A percentile compares a stretch with the other conserved stretches of the same genome.
Conservation (phyloP, 495 filamentous ascomycete species). For the Peziza echinospora region DNA sequence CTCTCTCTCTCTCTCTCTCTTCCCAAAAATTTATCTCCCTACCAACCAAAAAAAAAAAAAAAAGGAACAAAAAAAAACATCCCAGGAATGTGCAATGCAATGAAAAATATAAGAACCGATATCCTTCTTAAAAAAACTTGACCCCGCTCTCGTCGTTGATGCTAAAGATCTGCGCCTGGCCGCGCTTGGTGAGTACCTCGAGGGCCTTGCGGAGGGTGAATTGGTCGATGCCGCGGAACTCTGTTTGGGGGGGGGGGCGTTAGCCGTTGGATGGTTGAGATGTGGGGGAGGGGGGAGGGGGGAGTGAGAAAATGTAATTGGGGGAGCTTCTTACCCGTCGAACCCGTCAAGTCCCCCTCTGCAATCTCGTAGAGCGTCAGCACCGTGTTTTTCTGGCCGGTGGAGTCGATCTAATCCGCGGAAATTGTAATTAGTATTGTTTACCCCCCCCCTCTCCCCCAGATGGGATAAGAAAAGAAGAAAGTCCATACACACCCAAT, state of each 20-base stretch:
- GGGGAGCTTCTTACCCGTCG: constrained; percentile 38
- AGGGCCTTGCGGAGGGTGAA: constrained; percentile 63
- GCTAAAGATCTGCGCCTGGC: constrained; percentile 86
- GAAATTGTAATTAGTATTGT: not conserved
- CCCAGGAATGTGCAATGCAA: too few species aligned
- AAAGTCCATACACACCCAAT: constrained; percentile 31
- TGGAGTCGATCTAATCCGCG: constrained; percentile 38
- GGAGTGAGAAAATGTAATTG: too few species aligned
- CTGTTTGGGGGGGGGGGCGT: constrained; percentile 28
- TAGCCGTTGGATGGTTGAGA: too few species aligned
- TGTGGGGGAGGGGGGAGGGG: too few species aligned
- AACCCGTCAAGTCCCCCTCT: constrained; percentile 40
- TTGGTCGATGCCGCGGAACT: constrained; percentile 72
- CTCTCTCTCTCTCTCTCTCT: too few species aligned
- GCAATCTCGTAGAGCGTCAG: constrained; percentile 57
- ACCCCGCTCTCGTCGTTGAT: constrained; percentile 56
- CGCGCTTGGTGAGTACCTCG: constrained; percentile 57
- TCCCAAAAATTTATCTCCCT: too few species aligned
- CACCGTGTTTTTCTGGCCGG: constrained; percentile 50
- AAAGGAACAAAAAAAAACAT: too few species aligned
- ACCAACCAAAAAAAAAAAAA: too few species aligned
- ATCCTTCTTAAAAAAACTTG: constrained; percentile 61
- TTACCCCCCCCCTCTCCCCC: too few species aligned
- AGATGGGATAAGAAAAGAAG: not conserved
- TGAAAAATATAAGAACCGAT: not conserved